phyloP scores from a whole-genome alignment of 2,329 filamentous ascomycete species.

The Colletotrichum higginsianum region DNA sequence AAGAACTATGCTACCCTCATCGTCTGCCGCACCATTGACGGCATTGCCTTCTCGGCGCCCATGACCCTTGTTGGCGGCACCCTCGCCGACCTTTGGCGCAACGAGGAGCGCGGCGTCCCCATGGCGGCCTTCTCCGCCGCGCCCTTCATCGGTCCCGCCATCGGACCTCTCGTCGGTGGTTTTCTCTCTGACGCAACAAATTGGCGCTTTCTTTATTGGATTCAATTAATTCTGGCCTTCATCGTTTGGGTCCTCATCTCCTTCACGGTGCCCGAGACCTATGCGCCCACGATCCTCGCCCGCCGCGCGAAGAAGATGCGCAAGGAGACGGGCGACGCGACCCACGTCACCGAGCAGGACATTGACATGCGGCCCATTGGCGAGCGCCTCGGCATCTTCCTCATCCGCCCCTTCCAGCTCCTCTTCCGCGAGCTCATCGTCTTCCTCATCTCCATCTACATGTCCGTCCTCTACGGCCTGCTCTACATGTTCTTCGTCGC shows the following conservation, averaged over 20 bases:
- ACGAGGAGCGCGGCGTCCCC: constrained; percentile 86
- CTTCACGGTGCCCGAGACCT: constrained; percentile 93
- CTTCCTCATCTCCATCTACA: constrained; percentile 86
- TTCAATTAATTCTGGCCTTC: constrained; percentile 83
- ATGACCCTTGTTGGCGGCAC: constrained; percentile 91
- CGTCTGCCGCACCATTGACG: constrained; percentile 83
- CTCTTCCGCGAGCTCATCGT: constrained; percentile 89
- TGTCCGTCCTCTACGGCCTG: constrained; percentile 84
- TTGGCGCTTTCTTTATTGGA: constrained; percentile 91
- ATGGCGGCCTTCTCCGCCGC: constrained; percentile 90
- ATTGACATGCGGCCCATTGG: constrained; percentile 79
- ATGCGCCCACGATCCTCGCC: constrained; percentile 83
- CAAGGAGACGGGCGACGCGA: constrained; percentile 74
- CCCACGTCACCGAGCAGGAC: constrained; percentile 85
- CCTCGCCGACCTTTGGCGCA: constrained; percentile 86
- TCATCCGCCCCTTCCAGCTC: constrained; percentile 87
- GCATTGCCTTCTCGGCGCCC: constrained; percentile 87
- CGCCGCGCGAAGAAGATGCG: constrained; percentile 80
- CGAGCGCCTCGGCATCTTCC: constrained; percentile 80
- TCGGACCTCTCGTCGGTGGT: constrained; percentile 83
- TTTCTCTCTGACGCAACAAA: constrained; percentile 79
- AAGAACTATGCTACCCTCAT: constrained; percentile 83
- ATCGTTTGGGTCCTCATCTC: constrained; percentile 82
- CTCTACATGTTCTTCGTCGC: constrained; percentile 85
- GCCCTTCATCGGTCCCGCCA: constrained; percentile 85